phyloP scores from a whole-genome alignment of 441 rosid genomes.

The Aleurites moluccanus region DNA sequence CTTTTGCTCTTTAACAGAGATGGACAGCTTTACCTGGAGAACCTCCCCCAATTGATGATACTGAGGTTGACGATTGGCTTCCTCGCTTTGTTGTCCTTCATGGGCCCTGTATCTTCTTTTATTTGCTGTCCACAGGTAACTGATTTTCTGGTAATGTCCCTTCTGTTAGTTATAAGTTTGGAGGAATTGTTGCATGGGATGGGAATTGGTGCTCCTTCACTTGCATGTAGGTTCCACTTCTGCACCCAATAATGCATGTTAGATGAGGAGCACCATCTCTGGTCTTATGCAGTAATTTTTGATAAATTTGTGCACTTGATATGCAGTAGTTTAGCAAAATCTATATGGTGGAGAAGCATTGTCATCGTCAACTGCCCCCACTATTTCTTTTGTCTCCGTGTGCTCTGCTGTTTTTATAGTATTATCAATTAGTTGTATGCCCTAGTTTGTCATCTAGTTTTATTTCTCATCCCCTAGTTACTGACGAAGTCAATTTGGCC shows the following conservation, averaged over 20 bases:
- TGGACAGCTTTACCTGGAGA: constrained; percentile 97
- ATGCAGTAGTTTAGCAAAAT: not conserved
- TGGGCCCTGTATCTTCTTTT: constrained; percentile 84
- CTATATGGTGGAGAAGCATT: not conserved
- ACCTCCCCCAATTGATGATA: constrained; percentile 84
- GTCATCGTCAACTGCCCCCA: not conserved
- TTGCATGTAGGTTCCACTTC: not conserved
- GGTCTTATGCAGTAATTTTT: not conserved
- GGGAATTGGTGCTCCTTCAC: not conserved
- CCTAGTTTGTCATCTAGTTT: not conserved
- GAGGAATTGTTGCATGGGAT: not conserved
- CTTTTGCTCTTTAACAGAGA: constrained; percentile 44
- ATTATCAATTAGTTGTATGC: not conserved
- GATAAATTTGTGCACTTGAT: not conserved
- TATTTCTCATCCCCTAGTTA: not conserved
- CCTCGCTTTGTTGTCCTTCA: constrained; percentile 95
- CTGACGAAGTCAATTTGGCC: not conserved
- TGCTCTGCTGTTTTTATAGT: not conserved
- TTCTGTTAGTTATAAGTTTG: not conserved
- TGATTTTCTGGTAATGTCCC: not conserved
- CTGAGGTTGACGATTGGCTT: constrained; percentile 98
- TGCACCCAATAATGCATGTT: not conserved
- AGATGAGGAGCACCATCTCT: not conserved
- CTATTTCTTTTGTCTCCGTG: not conserved
- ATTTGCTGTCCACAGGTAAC: constrained; percentile 69